phyloP scores from a whole-genome alignment of 805 yeast species.

The Komagataella kurtzmanii region DNA sequence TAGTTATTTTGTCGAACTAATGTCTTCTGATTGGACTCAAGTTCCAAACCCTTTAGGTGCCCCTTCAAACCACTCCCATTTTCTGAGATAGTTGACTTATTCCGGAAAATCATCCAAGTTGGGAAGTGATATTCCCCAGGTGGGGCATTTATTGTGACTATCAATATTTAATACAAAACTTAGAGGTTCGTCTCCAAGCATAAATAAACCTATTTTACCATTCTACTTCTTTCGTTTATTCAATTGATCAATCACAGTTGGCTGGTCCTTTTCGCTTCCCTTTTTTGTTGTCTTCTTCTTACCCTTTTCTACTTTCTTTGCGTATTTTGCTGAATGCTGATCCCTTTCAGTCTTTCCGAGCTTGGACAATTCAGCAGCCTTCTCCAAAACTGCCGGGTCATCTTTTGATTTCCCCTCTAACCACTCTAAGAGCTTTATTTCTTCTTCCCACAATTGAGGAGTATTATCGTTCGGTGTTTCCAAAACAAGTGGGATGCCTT shows the following conservation, averaged over 20 bases:
- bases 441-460: conserved; percentile 61
- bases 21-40: no score
- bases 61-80: no score
- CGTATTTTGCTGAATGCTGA: conserved; percentile 54
- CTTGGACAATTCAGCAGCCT: conserved; percentile 32
- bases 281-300: conserved; percentile 7
- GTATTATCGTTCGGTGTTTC: conserved; percentile 76
- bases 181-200: not conserved
- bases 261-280: not conserved
- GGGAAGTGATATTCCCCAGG: no score
- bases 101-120: no score
- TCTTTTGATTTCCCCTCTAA: conserved; percentile 40
- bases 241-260: not conserved
- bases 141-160: no score
- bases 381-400: conserved; percentile 40
- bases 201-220: not conserved
- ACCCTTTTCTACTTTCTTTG: conserved; percentile 31
- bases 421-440: conserved; percentile 77
- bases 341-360: conserved; percentile 59
- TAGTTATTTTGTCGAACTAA: no score
- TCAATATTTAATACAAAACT: not conserved
- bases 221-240: not conserved
- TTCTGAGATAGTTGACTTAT: no score
- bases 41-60: no score
- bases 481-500: conserved; percentile 62